Conservation (phyloP, 306 rosid species). For the Leucaena leucocephala region DNA sequence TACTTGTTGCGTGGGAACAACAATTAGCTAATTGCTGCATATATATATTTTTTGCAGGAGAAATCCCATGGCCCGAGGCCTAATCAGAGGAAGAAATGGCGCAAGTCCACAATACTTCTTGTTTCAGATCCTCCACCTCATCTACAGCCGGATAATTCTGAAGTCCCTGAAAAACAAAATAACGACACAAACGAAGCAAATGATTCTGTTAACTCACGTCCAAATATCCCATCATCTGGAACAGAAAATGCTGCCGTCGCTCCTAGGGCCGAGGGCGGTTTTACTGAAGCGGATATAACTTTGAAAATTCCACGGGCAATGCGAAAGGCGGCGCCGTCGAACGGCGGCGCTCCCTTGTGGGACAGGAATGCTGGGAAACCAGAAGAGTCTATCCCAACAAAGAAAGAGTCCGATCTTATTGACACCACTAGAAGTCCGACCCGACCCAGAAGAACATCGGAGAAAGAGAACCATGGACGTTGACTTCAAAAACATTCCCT, state of each 20-base stretch:
- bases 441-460: constrained; percentile 50
- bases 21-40: neutral
- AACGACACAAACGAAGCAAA: constrained; percentile 24
- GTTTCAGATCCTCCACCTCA: constrained; percentile 68
- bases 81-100: constrained; percentile 83
- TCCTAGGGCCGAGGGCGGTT: constrained; percentile 42
- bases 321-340: constrained; percentile 59
- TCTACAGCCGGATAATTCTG: constrained; percentile 48
- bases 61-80: constrained; percentile 70
- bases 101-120: constrained; percentile 64
- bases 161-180: constrained; percentile 41
- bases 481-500: constrained; percentile 25
- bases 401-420: constrained; percentile 53
- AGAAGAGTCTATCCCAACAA: constrained; percentile 49
- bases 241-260: constrained; percentile 32
- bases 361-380: constrained; percentile 69
- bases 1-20: neutral
- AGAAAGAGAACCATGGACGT: constrained; percentile 81
- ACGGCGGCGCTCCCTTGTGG: constrained; percentile 54
- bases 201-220: constrained; percentile 34
- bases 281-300: constrained; percentile 48
- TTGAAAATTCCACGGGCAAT: constrained; percentile 82
- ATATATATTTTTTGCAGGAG: constrained; percentile 44
- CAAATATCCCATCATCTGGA: constrained; percentile 23
- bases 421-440: constrained; percentile 63